Evolutionary conservation across 495 filamentous ascomycete species (phyloP), one percentile per base, ranked within the genome.

Genomic region (Talaromyces stipitatus): DNA sequence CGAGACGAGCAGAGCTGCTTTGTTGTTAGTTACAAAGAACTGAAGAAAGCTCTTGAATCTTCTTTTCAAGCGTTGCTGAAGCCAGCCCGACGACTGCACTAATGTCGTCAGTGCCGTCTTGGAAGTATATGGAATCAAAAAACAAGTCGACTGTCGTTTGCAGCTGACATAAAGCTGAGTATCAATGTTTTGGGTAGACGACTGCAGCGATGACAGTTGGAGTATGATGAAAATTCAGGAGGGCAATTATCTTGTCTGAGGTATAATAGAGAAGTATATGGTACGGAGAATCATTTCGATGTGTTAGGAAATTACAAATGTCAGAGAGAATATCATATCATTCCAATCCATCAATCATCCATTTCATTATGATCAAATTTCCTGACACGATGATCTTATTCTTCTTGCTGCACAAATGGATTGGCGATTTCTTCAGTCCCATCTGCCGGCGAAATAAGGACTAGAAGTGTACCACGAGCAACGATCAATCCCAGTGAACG

Each of bases 401-500:
- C 86, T 52, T 89, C 86, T 14, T 77, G 75, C 61, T 88, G 82
- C 58, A 87, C 69, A 66, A 98, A 98, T 0, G 94, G 94, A 72
- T 98, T 98, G 60, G 87, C 82, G 63, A 98, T 97, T 73, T 92
- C 86, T 70, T 97, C 90, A 68, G 90, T 96, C 32, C 95, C 95
- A 65, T 98, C 91, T 26, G 92, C 79, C 2, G 94, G 94, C 47
- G 89, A 94, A 67, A 98, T 91, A 29, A 95, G 78, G 20, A 95
- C 91, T 43, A 98, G 82, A 28, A 98, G 75, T 6, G 95, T 97
- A 38, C 95, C 95, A 56, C 94, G 84, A 30, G 89, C 94, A 16
- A 98, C 92, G 16, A 96, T 85, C 54, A 98, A 79, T 16, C 94
- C 94, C 6, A 98, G 85, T 18, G 88, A 81, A 50, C 94, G 84